phyloP scores from a whole-genome alignment of 805 yeast species.

The Starmerella sirachaensis region DNA sequence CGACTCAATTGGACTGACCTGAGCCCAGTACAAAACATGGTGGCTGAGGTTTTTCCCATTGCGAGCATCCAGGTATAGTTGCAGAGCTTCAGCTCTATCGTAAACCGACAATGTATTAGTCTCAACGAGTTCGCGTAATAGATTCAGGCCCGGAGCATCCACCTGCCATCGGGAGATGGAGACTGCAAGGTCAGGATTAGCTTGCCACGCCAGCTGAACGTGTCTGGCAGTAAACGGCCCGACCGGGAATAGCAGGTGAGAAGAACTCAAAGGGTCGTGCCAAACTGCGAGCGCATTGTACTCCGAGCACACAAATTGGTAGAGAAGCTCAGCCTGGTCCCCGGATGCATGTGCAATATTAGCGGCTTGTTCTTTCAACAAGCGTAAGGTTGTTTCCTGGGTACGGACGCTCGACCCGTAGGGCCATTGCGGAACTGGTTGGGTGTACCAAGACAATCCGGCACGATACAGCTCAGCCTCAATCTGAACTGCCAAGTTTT shows the following conservation, averaged over 20 bases:
- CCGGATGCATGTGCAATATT: constrained; percentile 33
- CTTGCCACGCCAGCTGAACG: constrained; percentile 45
- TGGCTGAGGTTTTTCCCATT: constrained; percentile 26
- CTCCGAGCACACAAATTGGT: constrained; percentile 64
- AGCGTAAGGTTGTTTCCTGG: constrained; percentile 53
- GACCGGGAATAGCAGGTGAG: not conserved
- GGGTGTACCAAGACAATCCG: constrained; percentile 66
- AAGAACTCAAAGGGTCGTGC: constrained; percentile 45
- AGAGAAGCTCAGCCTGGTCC: constrained; percentile 33
- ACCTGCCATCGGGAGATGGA: constrained; percentile 32
- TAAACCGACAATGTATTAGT: constrained; percentile 50
- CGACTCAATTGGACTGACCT: constrained; percentile 71
- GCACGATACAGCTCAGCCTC: constrained; percentile 48
- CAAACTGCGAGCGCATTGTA: constrained; percentile 61
- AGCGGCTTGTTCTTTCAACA: constrained; percentile 31
- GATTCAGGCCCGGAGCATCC: constrained; percentile 26
- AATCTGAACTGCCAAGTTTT: constrained; percentile 34
- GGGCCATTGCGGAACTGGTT: constrained; percentile 49
- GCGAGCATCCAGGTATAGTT: constrained; percentile 33
- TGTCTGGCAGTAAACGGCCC: constrained; percentile 24
- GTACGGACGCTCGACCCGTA: constrained; percentile 71
- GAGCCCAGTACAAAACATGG: constrained; percentile 49
- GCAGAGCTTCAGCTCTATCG: constrained; percentile 46
- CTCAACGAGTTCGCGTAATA: constrained; percentile 36
- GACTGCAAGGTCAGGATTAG: constrained; percentile 64